Evolutionary conservation across 148 eudicot genomes (phyloP).

Genomic region (Rhododendron ferrugineum): DNA sequence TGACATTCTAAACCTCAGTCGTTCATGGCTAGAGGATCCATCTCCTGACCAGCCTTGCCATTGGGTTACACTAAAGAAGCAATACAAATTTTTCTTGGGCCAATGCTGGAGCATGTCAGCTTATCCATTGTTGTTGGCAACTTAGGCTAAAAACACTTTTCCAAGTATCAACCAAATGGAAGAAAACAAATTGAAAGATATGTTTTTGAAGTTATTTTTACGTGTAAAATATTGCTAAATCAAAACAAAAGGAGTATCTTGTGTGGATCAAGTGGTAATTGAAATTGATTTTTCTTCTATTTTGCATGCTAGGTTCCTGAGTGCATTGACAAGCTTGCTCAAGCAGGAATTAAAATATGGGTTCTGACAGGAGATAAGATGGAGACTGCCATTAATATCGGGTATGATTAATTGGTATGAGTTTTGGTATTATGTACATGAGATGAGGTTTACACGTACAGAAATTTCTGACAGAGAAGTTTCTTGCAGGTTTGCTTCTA

Average conservation of each 20-base stretch:
- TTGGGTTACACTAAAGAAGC: neutral
- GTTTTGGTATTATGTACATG: neutral
- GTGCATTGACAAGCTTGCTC: slow-evolving; percentile 98
- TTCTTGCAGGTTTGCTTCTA: slow-evolving; percentile 72
- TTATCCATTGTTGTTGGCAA: neutral
- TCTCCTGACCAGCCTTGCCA: neutral
- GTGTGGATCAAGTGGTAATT: neutral
- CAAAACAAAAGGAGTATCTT: neutral
- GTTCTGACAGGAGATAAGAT: slow-evolving; percentile 98
- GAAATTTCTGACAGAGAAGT: slow-evolving; percentile 16
- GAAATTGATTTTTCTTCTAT: neutral
- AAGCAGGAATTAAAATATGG: slow-evolving; percentile 98
- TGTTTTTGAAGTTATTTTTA: neutral
- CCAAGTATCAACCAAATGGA: neutral
- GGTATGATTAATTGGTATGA: slow-evolving; percentile 35
- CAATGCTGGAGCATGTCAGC: neutral
- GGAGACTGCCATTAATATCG: slow-evolving; percentile 98
- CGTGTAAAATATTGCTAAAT: neutral
- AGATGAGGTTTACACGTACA: neutral
- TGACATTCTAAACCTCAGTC: neutral
- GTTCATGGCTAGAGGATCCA: neutral
- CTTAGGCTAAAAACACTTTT: neutral
- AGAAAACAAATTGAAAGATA: neutral
- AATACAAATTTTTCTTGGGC: neutral
- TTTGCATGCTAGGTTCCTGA: slow-evolving; percentile 71